Percentiles rank a stretch among this genome's conserved stretches.
Conservation (phyloP, 2,329 filamentous ascomycete species). For the Neofusicoccum kwambonambiense region DNA sequence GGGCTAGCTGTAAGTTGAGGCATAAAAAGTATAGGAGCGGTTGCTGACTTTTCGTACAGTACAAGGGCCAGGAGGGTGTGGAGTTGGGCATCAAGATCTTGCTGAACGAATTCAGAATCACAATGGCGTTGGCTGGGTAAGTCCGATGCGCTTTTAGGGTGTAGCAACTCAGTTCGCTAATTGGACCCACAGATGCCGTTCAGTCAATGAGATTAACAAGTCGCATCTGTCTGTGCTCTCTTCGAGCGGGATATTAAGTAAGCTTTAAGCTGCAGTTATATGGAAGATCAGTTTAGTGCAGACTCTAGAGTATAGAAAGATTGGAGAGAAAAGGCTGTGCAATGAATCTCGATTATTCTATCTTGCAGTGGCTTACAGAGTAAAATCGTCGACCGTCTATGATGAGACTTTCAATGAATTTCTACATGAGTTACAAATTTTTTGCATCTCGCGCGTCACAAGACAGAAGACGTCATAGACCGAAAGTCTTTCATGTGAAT, state of each 20-base stretch:
- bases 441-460: too few relatives aligned
- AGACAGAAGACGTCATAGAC: too few relatives aligned
- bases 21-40: too few relatives aligned
- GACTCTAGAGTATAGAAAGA: too few relatives aligned
- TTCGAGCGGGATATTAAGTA: constrained; percentile 1
- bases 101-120: constrained; percentile 28
- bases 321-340: too few relatives aligned
- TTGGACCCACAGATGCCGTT: background rate
- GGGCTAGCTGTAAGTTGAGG: constrained; percentile 43
- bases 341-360: too few relatives aligned
- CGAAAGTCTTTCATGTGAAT: too few relatives aligned
- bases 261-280: constrained; percentile 3
- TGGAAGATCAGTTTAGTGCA: too few relatives aligned
- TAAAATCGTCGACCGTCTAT: too few relatives aligned
- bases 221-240: constrained; percentile 6
- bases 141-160: background rate
- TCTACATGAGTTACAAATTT: too few relatives aligned
- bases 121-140: constrained; percentile 31
- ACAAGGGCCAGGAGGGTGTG: constrained; percentile 38
- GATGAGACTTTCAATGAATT: too few relatives aligned
- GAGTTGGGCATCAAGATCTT: constrained; percentile 47
- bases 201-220: constrained; percentile 18
- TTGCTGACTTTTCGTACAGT: constrained; percentile 25
- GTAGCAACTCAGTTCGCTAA: background rate
- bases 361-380: too few relatives aligned